Evolutionary conservation across 2,329 filamentous ascomycete genomes (phyloP), one percentile per base, ranked within the genome.

Genomic region (Cercospora sp.): DNA sequence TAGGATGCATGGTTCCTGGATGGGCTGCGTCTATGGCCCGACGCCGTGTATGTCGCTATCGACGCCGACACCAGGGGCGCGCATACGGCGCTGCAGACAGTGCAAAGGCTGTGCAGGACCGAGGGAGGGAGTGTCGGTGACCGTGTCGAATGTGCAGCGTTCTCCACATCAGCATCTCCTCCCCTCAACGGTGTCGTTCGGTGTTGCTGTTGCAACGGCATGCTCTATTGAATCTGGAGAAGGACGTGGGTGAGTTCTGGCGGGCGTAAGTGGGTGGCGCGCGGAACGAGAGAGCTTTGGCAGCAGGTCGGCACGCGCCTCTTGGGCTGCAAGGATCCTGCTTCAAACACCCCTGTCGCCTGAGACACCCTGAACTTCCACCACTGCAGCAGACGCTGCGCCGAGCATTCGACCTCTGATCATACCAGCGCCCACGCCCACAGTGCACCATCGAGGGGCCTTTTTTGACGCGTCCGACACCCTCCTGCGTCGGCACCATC

Each of bases 31-130:
- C 26, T 31, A 51, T 48, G 60, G 60, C 6, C 36, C 33, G 42
- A 42, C 36, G 60, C 40, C 60, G 60, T 53, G 42, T 36, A 31
- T 53, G 45, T 53, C 18, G 23, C 60, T 36, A 63, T 63, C 26
- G 60, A 55, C 42, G 60, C 60, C 60, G 60, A 31, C 13, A 20
- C 26, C 40, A 53, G 60, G 60, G 60, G 53, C 53, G 53, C 30
- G 53, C 53, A 58, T 53, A 8, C 8, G 5, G 26, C 16, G 23
- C 60, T 33, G 36, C 33, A 48, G 59, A 45, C 30, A 5, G 20
- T 26, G 33, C 36, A 45, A 8, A 48, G 59, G 28, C 30, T 3
- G 20, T 26, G 33, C 36, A 45, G 10, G 2, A 16, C 40, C 59
- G 20, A 51, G 13, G 60, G 10, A 16, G 60, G 60, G 33, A 30